Base-by-base conservation (phyloP, 768 basidiomycete genomes). In the Russula vinacea region DNA sequence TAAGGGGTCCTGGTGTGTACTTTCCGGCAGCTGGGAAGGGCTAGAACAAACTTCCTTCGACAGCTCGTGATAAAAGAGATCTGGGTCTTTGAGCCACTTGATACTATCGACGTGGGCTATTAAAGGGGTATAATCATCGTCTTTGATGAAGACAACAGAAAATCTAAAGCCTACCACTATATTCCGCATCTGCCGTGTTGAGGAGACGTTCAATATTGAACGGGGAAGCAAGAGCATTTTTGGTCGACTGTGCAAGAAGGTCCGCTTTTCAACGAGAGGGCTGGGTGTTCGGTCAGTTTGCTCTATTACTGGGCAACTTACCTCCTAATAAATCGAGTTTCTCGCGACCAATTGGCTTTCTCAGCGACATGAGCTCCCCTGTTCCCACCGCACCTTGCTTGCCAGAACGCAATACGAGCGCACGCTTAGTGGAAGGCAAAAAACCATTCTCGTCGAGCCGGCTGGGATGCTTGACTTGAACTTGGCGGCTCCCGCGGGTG, bases 251-350 rank as follows among this genome's bases (percentile, higher is more conserved):
- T 69, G 81, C 77, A 51, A 85, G 76, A 54, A 89, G 80, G 71
- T 90, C 88, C 84, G 89, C 89, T 91, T 56, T 47, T 56, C 39
- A 51, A 58, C 67, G n/a, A 63, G 57, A 53, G 50, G 42, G 26
- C 52, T 62, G 40, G 24, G 56, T 50, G 22, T 35, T 29, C 39
- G 40, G 51, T 22, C 29, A 24, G 60, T 62, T 59, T 44, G 51
- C 68, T 62, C 63, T 64, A 67, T 49, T 51, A 52, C 39, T 44
- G 45, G 40, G 44, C 29, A 39, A 74, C 77, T 63, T 71, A 89
- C 91, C 89, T 68, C 88, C 88, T 35, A 92, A 76, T 29, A 92
- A 79, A 72, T 90, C 89, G 35, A 93, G 78, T 70, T 92, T 92
- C 74, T 92, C 90, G 70, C 88, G 81, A 1, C 91, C 91, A 55